A percentile compares a stretch with the other conserved stretches of the same genome.
Conservation (phyloP, 208 protist genomes). For the Perkinsela sp. region DNA sequence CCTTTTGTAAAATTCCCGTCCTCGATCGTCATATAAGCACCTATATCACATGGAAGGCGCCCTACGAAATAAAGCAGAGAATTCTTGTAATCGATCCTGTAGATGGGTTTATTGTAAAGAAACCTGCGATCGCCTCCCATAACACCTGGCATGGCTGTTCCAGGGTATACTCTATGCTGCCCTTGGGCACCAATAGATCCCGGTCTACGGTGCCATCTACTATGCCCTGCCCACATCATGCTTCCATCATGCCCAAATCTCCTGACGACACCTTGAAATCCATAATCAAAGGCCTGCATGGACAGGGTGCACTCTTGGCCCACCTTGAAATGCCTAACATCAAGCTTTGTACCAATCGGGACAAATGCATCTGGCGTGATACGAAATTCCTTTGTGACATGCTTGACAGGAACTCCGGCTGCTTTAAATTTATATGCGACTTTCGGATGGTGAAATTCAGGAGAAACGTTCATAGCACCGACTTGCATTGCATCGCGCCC, state of each 20-base stretch:
- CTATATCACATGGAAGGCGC: constrained; percentile 46
- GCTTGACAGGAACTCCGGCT: constrained; percentile 56
- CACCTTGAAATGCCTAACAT: constrained; percentile 69
- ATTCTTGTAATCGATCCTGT: constrained; percentile 75
- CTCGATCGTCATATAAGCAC: constrained; percentile 58
- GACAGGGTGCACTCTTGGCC: constrained; percentile 66
- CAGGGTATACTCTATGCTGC: constrained; percentile 61
- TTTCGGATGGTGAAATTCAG: constrained; percentile 67
- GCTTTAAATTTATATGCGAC: constrained; percentile 58
- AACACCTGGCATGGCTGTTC: constrained; percentile 59
- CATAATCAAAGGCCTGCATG: constrained; percentile 69
- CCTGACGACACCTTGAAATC: constrained; percentile 66
- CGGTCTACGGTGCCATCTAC: constrained; percentile 62
- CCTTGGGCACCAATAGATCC: constrained; percentile 59
- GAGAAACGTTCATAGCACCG: constrained; percentile 58
- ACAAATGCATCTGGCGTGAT: constrained; percentile 64
- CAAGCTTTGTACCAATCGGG: constrained; percentile 63
- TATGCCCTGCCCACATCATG: constrained; percentile 65
- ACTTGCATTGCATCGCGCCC: constrained; percentile 54
- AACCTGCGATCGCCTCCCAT: constrained; percentile 52
- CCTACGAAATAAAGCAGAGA: constrained; percentile 60
- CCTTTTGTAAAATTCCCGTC: constrained; percentile 69
- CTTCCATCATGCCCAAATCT: constrained; percentile 67
- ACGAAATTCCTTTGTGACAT: constrained; percentile 38
- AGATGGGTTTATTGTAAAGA: constrained; percentile 57